Conservation (phyloP, 179 eudicot genomes). For the Beta macrorhiza region DNA sequence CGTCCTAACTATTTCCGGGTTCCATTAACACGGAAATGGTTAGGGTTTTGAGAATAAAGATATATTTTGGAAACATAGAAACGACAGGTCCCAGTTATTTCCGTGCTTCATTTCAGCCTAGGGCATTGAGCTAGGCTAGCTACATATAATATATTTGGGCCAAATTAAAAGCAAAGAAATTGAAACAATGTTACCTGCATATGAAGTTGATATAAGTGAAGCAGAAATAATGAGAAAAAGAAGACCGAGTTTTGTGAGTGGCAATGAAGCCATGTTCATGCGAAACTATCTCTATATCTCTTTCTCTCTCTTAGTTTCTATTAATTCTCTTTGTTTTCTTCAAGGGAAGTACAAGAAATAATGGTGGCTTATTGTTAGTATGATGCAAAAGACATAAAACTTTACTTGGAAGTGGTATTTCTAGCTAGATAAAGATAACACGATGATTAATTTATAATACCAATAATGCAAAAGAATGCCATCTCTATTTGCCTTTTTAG, state of each 20-base stretch:
- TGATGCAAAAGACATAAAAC: conserved; percentile 30
- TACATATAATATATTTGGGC: no score
- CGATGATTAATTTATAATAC: conserved; percentile 18
- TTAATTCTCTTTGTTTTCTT: conserved; percentile 11
- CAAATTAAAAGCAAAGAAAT: not conserved
- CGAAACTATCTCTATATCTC: conserved; percentile 11
- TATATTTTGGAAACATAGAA: no score
- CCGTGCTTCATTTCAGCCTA: no score
- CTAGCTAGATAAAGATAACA: conserved; percentile 31
- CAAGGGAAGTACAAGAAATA: conserved; percentile 21
- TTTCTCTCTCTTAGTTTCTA: not conserved
- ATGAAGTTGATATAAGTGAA: conserved; percentile 50
- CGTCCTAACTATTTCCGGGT: no score
- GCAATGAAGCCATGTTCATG: conserved; percentile 44
- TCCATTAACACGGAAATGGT: no score
- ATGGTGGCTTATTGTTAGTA: conserved; percentile 18
- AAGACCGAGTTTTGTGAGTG: conserved; percentile 42
- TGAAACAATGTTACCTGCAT: conserved; percentile 46
- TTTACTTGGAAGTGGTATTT: conserved; percentile 29
- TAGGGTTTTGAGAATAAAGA: no score
- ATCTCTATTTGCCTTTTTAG: conserved; percentile 9
- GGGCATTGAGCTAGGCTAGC: no score
- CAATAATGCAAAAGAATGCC: conserved; percentile 18
- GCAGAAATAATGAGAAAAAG: conserved; percentile 57
- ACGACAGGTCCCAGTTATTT: no score